Percentiles rank a stretch among this genome's conserved stretches.
phyloP scores from a whole-genome alignment of 2,329 filamentous ascomycete genomes.

The Penicillium sp. region DNA sequence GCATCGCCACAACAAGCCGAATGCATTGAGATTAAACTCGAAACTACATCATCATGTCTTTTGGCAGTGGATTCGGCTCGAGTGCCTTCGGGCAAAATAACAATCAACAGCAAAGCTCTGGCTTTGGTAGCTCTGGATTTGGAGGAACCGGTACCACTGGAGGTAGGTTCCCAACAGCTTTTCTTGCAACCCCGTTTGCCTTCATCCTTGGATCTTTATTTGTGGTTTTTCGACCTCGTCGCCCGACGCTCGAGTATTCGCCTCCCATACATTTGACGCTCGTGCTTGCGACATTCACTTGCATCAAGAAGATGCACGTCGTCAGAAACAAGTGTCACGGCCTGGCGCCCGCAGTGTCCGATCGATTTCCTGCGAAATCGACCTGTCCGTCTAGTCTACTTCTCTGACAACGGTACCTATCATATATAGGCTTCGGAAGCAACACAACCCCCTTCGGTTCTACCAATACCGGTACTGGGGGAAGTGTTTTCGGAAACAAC shows the following conservation, averaged over 20 bases:
- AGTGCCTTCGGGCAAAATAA: slow-evolving; percentile 60
- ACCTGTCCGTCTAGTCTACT: slow-evolving; percentile 30
- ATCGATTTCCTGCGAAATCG: slow-evolving; percentile 28
- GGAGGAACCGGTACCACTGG: slow-evolving; percentile 28
- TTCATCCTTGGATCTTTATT: slow-evolving; percentile 3
- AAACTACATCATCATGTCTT: slow-evolving; percentile 33
- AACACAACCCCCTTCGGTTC: slow-evolving; percentile 36
- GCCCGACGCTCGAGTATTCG: background rate
- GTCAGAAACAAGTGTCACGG: background rate
- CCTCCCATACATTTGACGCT: slow-evolving; percentile 19
- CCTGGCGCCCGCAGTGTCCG: slow-evolving; percentile 21
- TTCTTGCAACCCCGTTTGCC: background rate
- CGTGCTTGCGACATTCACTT: slow-evolving; percentile 24
- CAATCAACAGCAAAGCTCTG: slow-evolving; percentile 39
- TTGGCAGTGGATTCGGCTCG: slow-evolving; percentile 40
- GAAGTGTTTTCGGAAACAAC: slow-evolving; percentile 35
- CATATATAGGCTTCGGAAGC: slow-evolving; percentile 39
- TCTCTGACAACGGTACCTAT: slow-evolving; percentile 36
- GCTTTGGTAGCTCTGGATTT: slow-evolving; percentile 36
- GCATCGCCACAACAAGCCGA: slow-evolving; percentile 16
- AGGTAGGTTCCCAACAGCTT: slow-evolving; percentile 30
- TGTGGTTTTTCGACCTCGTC: slow-evolving; percentile 6
- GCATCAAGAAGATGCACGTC: background rate
- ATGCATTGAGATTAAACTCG: slow-evolving; percentile 27
- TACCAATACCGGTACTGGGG: slow-evolving; percentile 25